Conservation (phyloP, 106 monocot species). For the Iris macrosiphon region DNA sequence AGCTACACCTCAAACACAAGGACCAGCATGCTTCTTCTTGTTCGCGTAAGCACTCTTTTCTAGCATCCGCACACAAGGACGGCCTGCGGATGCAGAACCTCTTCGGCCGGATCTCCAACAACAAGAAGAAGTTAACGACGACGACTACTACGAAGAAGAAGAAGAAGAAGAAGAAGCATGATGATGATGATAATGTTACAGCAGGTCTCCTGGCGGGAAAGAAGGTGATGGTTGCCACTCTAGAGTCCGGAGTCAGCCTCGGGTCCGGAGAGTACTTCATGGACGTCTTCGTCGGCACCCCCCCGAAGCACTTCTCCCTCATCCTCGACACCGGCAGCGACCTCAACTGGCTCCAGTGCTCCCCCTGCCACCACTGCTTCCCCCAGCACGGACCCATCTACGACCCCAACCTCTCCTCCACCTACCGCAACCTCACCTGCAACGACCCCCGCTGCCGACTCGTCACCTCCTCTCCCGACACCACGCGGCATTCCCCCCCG, state of each 20-base stretch:
- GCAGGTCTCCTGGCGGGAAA: too few relatives aligned
- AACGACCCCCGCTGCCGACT: conserved; percentile 57
- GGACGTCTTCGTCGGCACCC: conserved; percentile 81
- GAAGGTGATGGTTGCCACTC: too few relatives aligned
- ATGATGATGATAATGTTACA: too few relatives aligned
- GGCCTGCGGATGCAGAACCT: conserved; percentile 41
- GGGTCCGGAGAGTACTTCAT: conserved; percentile 94
- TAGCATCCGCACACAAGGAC: conserved; percentile 37
- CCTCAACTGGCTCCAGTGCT: conserved; percentile 95
- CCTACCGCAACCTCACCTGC: conserved; percentile 58
- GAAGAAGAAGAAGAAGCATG: too few relatives aligned
- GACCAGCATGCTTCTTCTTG: not conserved
- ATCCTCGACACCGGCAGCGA: conserved; percentile 98
- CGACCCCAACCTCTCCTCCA: conserved; percentile 57
- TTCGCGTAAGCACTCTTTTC: conserved; percentile 16
- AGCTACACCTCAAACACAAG: conserved; percentile 52
- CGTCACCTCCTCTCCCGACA: too few relatives aligned
- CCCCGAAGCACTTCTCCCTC: conserved; percentile 54
- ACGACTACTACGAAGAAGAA: not conserved
- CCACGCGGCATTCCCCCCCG: not conserved
- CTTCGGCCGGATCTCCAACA: conserved; percentile 25
- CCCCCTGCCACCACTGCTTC: conserved; percentile 70
- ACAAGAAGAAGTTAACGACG: conserved; percentile 21
- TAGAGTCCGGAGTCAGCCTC: conserved; percentile 73
- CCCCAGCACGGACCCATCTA: conserved; percentile 56